Evolutionary conservation across 2,329 filamentous ascomycete genomes (phyloP).

Genomic region (Neofusicoccum sp.): DNA sequence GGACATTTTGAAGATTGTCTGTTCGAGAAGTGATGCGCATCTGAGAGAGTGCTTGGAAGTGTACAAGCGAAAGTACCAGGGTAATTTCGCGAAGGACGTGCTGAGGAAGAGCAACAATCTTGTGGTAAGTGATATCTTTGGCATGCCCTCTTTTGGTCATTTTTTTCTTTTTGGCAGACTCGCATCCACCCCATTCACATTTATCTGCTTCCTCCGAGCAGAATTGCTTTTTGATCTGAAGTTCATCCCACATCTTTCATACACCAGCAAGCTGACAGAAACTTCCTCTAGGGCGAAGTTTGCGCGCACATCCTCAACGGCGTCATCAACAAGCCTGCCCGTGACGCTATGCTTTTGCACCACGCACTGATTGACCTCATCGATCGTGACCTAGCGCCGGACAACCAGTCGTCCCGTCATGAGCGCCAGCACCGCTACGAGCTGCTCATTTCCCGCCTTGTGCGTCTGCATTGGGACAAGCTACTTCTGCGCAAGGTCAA

Average conservation of each 20-base stretch:
- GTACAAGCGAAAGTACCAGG: slow-evolving; percentile 70
- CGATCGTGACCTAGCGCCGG: slow-evolving; percentile 30
- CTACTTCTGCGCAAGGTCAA: slow-evolving; percentile 78
- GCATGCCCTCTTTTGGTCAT: not conserved
- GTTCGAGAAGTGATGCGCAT: slow-evolving; percentile 77
- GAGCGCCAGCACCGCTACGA: slow-evolving; percentile 67
- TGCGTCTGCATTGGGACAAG: slow-evolving; percentile 90
- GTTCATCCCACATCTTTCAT: not conserved
- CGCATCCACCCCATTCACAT: not conserved
- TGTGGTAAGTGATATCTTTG: slow-evolving; percentile 64
- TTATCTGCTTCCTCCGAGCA: not conserved
- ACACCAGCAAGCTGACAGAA: not conserved
- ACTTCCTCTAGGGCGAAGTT: slow-evolving; percentile 71
- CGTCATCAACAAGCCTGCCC: slow-evolving; percentile 90
- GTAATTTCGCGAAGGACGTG: slow-evolving; percentile 85
- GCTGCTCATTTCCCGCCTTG: slow-evolving; percentile 80
- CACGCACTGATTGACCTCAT: slow-evolving; percentile 71
- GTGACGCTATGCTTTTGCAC: slow-evolving; percentile 85
- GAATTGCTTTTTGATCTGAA: not conserved
- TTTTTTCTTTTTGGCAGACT: not conserved
- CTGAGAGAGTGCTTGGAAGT: slow-evolving; percentile 72
- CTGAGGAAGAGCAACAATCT: slow-evolving; percentile 87
- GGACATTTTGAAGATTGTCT: slow-evolving; percentile 81
- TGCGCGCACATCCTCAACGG: slow-evolving; percentile 95
- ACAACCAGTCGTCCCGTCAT: slow-evolving; percentile 6